Percentiles rank a stretch among this genome's conserved stretches.
These are phyloP conservation scores for Candida multigemmis DNA, from an alignment of 805 yeast species.

Conservation along the genomic window DNA sequence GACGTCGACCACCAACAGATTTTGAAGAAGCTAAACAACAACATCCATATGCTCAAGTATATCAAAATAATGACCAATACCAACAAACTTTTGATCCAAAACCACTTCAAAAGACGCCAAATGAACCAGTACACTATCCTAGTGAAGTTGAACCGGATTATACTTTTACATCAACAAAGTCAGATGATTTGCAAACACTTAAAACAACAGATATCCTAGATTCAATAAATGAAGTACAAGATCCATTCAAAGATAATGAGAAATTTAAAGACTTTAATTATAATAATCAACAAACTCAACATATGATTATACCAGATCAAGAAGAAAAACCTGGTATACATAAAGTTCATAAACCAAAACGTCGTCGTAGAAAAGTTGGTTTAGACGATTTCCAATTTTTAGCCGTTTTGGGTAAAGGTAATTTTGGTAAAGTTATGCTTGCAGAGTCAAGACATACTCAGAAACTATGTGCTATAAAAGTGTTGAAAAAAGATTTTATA, in stretches of 20 bases:
- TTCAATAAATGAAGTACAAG: not conserved
- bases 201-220: slow-evolving; percentile 1
- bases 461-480: slow-evolving; percentile 89
- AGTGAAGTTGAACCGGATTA: slow-evolving; percentile 8
- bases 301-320: slow-evolving; percentile 6
- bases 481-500: slow-evolving; percentile 90
- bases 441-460: slow-evolving; percentile 85
- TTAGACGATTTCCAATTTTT: slow-evolving; percentile 90
- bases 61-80: slow-evolving; percentile 10
- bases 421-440: slow-evolving; percentile 96
- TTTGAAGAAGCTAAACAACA: slow-evolving; percentile 3
- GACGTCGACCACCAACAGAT: slow-evolving; percentile 11
- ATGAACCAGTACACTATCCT: slow-evolving; percentile 1
- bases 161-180: slow-evolving; percentile 11
- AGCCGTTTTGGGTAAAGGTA: slow-evolving; percentile 96
- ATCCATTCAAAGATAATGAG: slow-evolving; percentile 6
- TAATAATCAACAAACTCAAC: slow-evolving; percentile 11
- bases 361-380: slow-evolving; percentile 67
- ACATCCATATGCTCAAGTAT: slow-evolving; percentile 6
- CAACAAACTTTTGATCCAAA: slow-evolving; percentile 4
- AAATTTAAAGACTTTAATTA: slow-evolving; percentile 17
- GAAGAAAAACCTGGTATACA: slow-evolving; percentile 4
- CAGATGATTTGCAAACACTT: slow-evolving; percentile 9
- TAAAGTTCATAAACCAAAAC: slow-evolving; percentile 16
- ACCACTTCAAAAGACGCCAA: too few species aligned